Evolutionary conservation across 2,329 filamentous ascomycete genomes (phyloP), one percentile per base, ranked within the genome.

Genomic region (Mariannaea sp.): DNA sequence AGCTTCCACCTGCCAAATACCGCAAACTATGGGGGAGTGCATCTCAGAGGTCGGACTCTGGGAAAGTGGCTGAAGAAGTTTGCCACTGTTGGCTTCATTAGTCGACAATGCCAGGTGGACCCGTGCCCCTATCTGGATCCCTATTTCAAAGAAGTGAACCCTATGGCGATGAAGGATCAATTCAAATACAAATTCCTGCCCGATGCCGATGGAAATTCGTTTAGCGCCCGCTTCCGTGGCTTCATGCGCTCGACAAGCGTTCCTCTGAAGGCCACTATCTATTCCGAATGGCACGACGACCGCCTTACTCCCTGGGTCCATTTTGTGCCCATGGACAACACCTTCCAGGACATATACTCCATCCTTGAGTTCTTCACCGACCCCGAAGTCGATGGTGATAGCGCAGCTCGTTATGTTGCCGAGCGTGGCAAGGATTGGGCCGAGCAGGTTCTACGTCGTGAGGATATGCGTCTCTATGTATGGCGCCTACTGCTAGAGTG

Each of bases 241-340:
- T 86, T 90, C 60, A 73, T 91, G 7, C 76, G 79, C 20, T 86
- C 81, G 30, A 87, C 81, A 1, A 85, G 81, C 39, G 69, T 89
- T 27, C 84, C 85, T 1, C 80, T 91, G 66, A 91, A 91, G 71
- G 80, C 84, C 10, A 90, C 87, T 3, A 78, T 90, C 36, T 91
- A 88, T 67, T 75, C 81, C 7, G 88, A 91, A 68, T 91, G 88
- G 88, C 87, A 90, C 66, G 87, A 90, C 66, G 79, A 82, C 36
- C 78, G 88, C 6, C 75, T 91, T 1, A 72, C 83, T 12, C 82
- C 86, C 0, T 92, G 88, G 88, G 74, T 81, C 57, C 88, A 92
- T 70, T 91, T 88, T 62, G 82, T 86, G 1, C 88, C 88, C 2
- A 78, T 91, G 64, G 85, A 89, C 68, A 87, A 87, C 64, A 81